These are phyloP conservation scores for Komagataella mondaviorum DNA, from an alignment of 805 yeast genomes.

Conservation along the genomic window DNA sequence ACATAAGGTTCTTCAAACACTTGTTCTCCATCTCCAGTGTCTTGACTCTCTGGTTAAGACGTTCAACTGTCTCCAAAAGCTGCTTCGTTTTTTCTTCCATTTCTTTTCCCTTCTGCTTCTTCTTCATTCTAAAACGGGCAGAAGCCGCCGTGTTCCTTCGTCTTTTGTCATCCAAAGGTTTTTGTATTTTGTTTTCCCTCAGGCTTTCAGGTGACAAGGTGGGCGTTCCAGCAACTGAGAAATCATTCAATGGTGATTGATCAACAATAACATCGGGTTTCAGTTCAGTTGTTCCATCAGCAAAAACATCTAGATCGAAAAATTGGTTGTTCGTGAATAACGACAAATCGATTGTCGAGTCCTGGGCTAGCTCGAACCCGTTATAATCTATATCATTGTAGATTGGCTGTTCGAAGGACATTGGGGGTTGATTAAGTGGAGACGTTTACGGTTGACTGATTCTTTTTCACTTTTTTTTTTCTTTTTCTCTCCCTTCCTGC, in stretches of 20 bases:
- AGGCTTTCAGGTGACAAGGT: not conserved
- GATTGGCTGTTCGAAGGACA: slow-evolving; percentile 1
- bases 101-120: slow-evolving; percentile 44
- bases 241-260: not conserved
- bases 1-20: slow-evolving; percentile 37
- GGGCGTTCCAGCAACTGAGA: not conserved
- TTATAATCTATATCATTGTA: not conserved
- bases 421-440: not conserved
- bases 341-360: slow-evolving; percentile 8
- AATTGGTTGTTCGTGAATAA: slow-evolving; percentile 12
- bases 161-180: slow-evolving; percentile 26
- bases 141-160: slow-evolving; percentile 52
- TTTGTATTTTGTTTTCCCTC: not conserved
- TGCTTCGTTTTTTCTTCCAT: slow-evolving; percentile 34
- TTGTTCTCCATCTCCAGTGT: slow-evolving; percentile 51
- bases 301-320: slow-evolving; percentile 10
- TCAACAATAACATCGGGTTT: not conserved
- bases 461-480: not conserved
- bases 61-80: slow-evolving; percentile 29
- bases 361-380: not conserved
- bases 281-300: slow-evolving; percentile 1
- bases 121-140: slow-evolving; percentile 50
- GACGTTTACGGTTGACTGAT: not conserved
- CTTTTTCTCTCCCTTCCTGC: not conserved
- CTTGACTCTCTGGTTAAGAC: slow-evolving; percentile 31